Conservation (phyloP, 176 grass and related monocot genomes). For the Oryza meyeriana region DNA sequence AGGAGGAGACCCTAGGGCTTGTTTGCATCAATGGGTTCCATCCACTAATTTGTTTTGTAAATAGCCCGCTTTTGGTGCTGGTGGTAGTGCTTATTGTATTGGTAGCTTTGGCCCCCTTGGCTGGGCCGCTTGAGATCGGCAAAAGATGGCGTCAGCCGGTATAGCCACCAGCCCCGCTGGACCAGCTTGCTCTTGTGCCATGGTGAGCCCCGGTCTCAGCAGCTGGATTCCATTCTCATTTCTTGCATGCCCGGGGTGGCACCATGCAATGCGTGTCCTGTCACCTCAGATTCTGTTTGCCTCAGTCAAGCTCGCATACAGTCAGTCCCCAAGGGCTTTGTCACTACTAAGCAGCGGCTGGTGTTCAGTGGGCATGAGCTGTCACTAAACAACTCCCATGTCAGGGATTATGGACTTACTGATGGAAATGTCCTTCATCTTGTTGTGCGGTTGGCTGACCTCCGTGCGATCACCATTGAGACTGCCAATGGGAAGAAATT, state of each 20-base stretch:
- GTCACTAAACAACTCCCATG: constrained; percentile 4
- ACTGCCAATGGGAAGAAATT: constrained; percentile 36
- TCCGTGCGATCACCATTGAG: constrained; percentile 34
- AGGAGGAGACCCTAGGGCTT: no score
- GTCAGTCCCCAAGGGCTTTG: constrained; percentile 47
- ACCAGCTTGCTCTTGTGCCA: constrained; percentile 16
- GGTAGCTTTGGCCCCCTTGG: background rate
- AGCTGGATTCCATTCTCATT: constrained; percentile 44
- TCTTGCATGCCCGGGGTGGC: constrained; percentile 29
- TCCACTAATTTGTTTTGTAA: background rate
- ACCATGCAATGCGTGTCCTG: constrained; percentile 21
- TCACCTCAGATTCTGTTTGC: constrained; percentile 53
- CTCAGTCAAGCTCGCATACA: constrained; percentile 54
- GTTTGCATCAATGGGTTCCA: constrained; percentile 3
- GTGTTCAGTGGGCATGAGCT: constrained; percentile 47
- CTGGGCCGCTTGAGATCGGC: background rate
- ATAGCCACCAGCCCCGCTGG: constrained; percentile 17
- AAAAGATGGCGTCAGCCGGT: constrained; percentile 33
- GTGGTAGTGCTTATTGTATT: no score
- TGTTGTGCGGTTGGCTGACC: constrained; percentile 29
- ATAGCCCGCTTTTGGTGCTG: background rate
- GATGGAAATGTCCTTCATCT: constrained; percentile 51
- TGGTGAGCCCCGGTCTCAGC: background rate
- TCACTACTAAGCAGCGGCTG: constrained; percentile 42
- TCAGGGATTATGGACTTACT: constrained; percentile 47